Evolutionary conservation across 2,329 filamentous ascomycete genomes (phyloP).

Genomic region (Chaetomium strumarium): DNA sequence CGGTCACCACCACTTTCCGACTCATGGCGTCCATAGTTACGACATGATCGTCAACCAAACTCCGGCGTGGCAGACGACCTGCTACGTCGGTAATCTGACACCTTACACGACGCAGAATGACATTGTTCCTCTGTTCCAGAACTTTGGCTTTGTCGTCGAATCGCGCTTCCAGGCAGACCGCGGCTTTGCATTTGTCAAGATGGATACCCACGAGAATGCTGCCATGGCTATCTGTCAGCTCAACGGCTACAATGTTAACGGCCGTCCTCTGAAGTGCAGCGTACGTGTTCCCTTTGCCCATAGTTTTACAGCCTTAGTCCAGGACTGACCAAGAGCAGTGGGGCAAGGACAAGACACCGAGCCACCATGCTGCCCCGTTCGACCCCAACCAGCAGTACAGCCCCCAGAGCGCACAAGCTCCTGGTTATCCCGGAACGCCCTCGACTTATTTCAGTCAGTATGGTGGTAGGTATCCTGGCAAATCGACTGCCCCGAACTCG

Average conservation of each 20-base stretch:
- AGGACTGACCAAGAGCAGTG: conserved; percentile 53
- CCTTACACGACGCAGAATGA: conserved; percentile 97
- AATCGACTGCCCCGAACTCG: conserved; percentile 19
- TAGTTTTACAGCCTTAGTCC: conserved; percentile 1
- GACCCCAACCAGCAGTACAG: conserved; percentile 70
- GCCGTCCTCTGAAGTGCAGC: conserved; percentile 94
- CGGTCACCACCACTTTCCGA: conserved; percentile 95
- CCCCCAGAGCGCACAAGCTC: conserved; percentile 68
- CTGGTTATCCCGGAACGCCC: conserved; percentile 71
- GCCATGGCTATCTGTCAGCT: conserved; percentile 98
- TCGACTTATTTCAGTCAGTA: conserved; percentile 91
- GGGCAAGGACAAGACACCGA: conserved; percentile 97
- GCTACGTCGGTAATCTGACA: conserved; percentile 95
- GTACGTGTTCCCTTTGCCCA: conserved; percentile 54
- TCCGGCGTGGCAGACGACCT: conserved; percentile 95
- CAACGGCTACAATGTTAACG: conserved; percentile 97
- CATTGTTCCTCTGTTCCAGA: conserved; percentile 95
- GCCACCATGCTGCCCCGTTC: conserved; percentile 62
- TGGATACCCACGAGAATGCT: conserved; percentile 97
- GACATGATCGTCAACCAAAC: conserved; percentile 96
- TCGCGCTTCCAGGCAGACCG: conserved; percentile 97
- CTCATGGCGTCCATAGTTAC: conserved; percentile 93
- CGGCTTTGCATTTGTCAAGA: conserved; percentile 98
- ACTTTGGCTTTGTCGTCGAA: conserved; percentile 96
- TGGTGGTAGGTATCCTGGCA: conserved; percentile 53